Percentiles rank a stretch among this genome's conserved stretches.
phyloP scores from a whole-genome alignment of 208 protist genomes.

The Trypanosoma brucei region DNA sequence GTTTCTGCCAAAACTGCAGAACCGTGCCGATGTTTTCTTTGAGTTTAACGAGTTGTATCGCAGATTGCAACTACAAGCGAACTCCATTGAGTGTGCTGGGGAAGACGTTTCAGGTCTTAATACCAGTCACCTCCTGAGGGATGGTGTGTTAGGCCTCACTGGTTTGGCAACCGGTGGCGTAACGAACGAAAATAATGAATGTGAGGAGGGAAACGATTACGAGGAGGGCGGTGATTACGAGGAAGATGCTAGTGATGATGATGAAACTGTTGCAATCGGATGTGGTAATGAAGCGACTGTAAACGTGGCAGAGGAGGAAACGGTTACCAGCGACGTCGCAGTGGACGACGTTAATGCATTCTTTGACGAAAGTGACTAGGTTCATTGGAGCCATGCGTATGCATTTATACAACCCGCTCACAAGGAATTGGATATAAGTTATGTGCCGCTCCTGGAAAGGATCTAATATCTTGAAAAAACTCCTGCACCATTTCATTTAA shows the following conservation, averaged over 20 bases:
- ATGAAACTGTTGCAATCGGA: no score
- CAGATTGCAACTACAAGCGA: slow-evolving; percentile 17
- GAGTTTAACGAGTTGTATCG: slow-evolving; percentile 65
- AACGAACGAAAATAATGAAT: not conserved
- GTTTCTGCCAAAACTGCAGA: slow-evolving; percentile 71
- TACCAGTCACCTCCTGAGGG: not conserved
- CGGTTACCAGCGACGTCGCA: not conserved
- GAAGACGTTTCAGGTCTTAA: slow-evolving; percentile 1
- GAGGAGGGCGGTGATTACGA: no score
- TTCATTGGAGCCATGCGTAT: no score
- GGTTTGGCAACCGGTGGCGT: not conserved
- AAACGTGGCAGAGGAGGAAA: slow-evolving; percentile 3
- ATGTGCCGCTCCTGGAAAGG: no score
- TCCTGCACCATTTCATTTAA: no score
- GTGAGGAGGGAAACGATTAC: slow-evolving; percentile 8
- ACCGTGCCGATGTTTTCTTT: slow-evolving; percentile 84
- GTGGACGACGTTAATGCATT: not conserved
- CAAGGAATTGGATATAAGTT: no score
- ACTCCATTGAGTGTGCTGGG: not conserved
- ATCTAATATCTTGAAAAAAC: no score
- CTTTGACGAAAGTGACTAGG: not conserved
- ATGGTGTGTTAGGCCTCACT: slow-evolving; percentile 15
- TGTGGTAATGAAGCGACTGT: not conserved
- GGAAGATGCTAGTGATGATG: no score
- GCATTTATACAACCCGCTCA: no score